Base-by-base conservation (phyloP, 345 rosid species). In the Combretum micranthum region DNA sequence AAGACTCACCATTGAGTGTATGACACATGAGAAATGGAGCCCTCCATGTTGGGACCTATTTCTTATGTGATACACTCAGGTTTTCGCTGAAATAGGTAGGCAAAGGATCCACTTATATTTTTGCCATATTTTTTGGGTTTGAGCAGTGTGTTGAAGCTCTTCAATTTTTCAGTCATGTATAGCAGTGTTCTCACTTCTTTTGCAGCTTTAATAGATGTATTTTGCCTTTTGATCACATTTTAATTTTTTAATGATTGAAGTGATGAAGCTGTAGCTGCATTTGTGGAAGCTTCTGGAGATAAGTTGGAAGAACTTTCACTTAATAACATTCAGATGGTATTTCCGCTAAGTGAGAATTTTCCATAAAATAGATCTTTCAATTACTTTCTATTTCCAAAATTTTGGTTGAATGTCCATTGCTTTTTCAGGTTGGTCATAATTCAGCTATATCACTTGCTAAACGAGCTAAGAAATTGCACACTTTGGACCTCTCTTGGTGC, bases 231-330 rank as follows among this genome's bases (percentile, higher is more conserved):
- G 17, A 15, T 43, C 15, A 12, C 44, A 52, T 56, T 3, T 22
- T 68, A n/a, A 22, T 52, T 2, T 21, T 32, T 43, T 49, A 37
- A 52, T 55, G 23, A 52, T 56, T 56, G 32, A 72, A 89, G 97
- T 67, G 97, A 93, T 73, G 97, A 93, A 75, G 97, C 85, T 61
- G 65, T 87, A 49, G 97, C 96, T 74, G 96, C 99, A 61, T 93
- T 81, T 70, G 42, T 93, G 70, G 97, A 89, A 76, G 69, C 81
- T 0, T 76, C 91, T 47, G 91, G 96, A 56, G 72, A 80, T 75
- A 46, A 49, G 50, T 72, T 93, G 51, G 69, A 67, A 71, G 94
- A 84, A 64, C 79, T 85, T 61, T 77, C 86, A 3, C 80, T 93
- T 57, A 89, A 86, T 77, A 82, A 76, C 67, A 75, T 89, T 12